Conservation (phyloP, 768 basidiomycete species). For the Candolleomyces aberdarensis region DNA sequence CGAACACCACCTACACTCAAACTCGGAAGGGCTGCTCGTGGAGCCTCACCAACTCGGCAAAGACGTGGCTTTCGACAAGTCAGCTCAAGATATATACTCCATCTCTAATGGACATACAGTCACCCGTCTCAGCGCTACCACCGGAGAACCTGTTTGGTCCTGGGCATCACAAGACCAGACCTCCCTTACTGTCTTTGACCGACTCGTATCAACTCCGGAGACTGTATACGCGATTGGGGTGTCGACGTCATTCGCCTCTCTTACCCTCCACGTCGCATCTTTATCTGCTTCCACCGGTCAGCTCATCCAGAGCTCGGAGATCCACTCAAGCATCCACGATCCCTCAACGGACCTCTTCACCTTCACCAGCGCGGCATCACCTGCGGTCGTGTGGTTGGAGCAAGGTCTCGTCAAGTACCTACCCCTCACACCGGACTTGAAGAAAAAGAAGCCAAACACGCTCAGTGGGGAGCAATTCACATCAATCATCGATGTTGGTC, state of each 20-base stretch:
- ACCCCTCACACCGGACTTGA: slow-evolving; percentile 45
- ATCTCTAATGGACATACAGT: slow-evolving; percentile 63
- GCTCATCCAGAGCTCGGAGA: slow-evolving; percentile 41
- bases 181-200: slow-evolving; percentile 60
- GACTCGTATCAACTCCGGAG: slow-evolving; percentile 49
- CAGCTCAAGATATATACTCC: slow-evolving; percentile 40
- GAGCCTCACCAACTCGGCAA: slow-evolving; percentile 58
- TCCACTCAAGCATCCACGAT: slow-evolving; percentile 49
- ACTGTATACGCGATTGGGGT: slow-evolving; percentile 59
- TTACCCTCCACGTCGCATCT: slow-evolving; percentile 65
- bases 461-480: slow-evolving; percentile 46
- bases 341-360: slow-evolving; percentile 29
- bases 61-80: slow-evolving; percentile 39
- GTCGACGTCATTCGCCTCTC: slow-evolving; percentile 46
- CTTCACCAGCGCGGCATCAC: slow-evolving; percentile 17
- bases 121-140: slow-evolving; percentile 42
- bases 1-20: slow-evolving; percentile 60
- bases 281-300: slow-evolving; percentile 55
- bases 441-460: slow-evolving; percentile 39
- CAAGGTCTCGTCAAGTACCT: slow-evolving; percentile 47
- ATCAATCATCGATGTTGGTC: slow-evolving; percentile 58
- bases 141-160: slow-evolving; percentile 61
- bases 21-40: slow-evolving; percentile 37
- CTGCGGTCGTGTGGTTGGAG: slow-evolving; percentile 55
- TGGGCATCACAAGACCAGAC: slow-evolving; percentile 68